A percentile compares a stretch with the other conserved stretches of the same genome.
phyloP scores from a whole-genome alignment of 2,329 filamentous ascomycete species.

The Elsinoe arachidis region DNA sequence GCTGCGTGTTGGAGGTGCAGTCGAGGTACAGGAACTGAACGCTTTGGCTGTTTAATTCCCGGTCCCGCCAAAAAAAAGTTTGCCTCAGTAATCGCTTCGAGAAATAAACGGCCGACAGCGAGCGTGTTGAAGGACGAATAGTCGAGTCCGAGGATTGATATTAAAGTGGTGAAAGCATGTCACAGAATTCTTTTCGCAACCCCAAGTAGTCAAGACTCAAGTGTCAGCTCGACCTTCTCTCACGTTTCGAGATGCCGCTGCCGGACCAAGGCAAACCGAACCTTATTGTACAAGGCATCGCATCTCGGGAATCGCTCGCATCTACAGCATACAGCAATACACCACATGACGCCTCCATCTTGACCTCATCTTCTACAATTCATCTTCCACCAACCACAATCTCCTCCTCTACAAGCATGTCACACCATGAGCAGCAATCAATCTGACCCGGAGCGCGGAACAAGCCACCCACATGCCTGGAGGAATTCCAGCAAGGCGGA shows the following conservation, averaged over 20 bases:
- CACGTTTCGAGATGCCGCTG: slow-evolving; percentile 8
- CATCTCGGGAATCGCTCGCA: not conserved
- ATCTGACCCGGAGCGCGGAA: not conserved
- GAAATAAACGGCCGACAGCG: not conserved
- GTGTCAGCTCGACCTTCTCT: not conserved
- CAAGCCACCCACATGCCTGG: not conserved
- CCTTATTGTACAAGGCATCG: not conserved
- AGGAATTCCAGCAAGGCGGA: slow-evolving; percentile 1
- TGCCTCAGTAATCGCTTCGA: not conserved
- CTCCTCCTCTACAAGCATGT: not conserved
- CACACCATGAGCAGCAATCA: slow-evolving; percentile 5
- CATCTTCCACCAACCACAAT: not conserved
- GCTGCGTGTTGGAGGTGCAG: not conserved
- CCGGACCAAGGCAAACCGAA: slow-evolving; percentile 6
- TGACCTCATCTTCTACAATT: not conserved
- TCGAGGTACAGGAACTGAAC: not conserved
- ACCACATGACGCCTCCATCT: too few species aligned
- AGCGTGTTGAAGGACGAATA: slow-evolving; percentile 1
- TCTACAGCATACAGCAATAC: not conserved
- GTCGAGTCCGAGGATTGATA: not conserved
- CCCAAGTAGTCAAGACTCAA: too few species aligned
- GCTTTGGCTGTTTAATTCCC: not conserved
- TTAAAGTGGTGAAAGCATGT: slow-evolving; percentile 11
- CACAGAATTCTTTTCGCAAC: slow-evolving; percentile 1
- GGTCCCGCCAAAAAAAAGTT: not conserved